Evolutionary conservation across 129 eudicot species (phyloP), one percentile per base, ranked within the genome.

Genomic region (Centrapalus pauciflorus): DNA sequence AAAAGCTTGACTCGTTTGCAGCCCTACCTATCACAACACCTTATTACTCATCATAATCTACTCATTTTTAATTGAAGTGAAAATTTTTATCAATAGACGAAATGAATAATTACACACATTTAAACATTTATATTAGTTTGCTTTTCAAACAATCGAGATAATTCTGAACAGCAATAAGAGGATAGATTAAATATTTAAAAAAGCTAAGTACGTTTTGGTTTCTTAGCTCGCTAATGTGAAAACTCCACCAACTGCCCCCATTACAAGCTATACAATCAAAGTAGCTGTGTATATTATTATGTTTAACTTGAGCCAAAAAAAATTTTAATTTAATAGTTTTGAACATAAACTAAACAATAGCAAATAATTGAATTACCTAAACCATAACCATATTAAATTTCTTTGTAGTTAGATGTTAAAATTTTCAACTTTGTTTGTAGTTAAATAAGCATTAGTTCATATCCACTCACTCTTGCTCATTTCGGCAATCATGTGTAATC

Each of bases 401-500:
- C 4, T 61, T 34, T 14, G 16, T 33, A 32, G 45, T 59, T 30
- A 32, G 13, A 21, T 26, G 19, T 27, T n/a, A 55, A 26, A 13
- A 11, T 2, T 11, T 14, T 34, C 61, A 48, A 25, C 5, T 34
- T 19, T 21, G 14, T 19, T 21, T 48, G 21, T 7, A 48, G 30
- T 66, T 55, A 57, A 28, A 27, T 30, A 1, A 55, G 2, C 12
- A 66, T 9, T 69, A 27, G 32, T 1, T 72, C 41, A 72, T 72
- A 50, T 45, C 19, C 34, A n/a, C n/a, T n/a, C n/a, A n/a, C 10
- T 13, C 37, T 19, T 41, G 66, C 56, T 41, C 75, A 19, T 34
- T 49, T 49, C 41, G 25, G 10, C 2, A 45, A 41, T 45, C 67
- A 67, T 67, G 48, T 52, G 29, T 62, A 69, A 69, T 11, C 10